Conservation (phyloP, 768 basidiomycete species). For the Auricularia cornea region DNA sequence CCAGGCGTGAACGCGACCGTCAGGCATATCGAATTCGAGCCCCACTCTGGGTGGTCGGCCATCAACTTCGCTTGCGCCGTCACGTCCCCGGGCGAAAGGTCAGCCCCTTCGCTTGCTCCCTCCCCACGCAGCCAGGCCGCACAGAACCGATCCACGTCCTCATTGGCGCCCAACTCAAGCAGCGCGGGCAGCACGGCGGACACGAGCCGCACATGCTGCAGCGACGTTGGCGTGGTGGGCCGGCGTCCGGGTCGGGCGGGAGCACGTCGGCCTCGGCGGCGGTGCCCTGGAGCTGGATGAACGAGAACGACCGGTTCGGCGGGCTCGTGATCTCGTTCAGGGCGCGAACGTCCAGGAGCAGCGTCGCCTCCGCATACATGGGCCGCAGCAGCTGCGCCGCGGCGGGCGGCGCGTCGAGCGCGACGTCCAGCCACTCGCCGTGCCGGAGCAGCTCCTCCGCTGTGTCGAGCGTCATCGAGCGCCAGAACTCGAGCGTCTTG, state of each 20-base stretch:
- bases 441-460: constrained; percentile 64
- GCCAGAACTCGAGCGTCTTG: constrained; percentile 71
- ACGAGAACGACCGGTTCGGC: constrained; percentile 7
- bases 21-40: constrained; percentile 86
- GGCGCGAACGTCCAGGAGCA: constrained; percentile 18
- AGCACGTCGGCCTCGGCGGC: background rate
- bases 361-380: constrained; percentile 14
- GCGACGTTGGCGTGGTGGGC: constrained; percentile 2
- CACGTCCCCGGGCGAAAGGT: constrained; percentile 88
- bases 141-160: constrained; percentile 61
- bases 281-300: constrained; percentile 5
- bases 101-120: no score
- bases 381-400: background rate
- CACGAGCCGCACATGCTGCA: constrained; percentile 32
- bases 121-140: no score
- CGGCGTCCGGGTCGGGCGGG: background rate
- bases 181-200: constrained; percentile 54
- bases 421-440: no score
- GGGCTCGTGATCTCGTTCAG: background rate
- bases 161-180: constrained; percentile 61
- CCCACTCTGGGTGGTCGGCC: constrained; percentile 94
- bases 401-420: constrained; percentile 67
- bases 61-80: no score
- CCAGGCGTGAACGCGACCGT: constrained; percentile 96
- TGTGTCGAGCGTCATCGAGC: constrained; percentile 70